Evolutionary conservation across 1,284 basidiomycete species (phyloP).

Genomic region (Irpex lacteus): DNA sequence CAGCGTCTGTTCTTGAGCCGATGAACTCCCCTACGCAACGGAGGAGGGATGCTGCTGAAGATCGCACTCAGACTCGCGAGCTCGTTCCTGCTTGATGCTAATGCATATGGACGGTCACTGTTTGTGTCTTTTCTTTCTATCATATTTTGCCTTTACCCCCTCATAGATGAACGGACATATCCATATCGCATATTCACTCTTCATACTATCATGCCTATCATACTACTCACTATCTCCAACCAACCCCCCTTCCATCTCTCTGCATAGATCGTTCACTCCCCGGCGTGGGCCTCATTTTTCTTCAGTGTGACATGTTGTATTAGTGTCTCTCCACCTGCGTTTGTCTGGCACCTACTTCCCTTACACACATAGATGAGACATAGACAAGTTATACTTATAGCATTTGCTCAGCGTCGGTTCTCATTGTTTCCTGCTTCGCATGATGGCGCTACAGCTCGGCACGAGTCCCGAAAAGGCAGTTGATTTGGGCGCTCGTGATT

Average conservation of each 20-base stretch:
- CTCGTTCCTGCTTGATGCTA: neutral
- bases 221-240: neutral
- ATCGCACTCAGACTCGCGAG: too few species aligned
- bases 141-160: neutral
- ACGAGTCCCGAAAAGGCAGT: neutral
- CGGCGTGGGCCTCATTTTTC: neutral
- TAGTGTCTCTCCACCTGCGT: neutral
- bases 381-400: neutral
- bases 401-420: too few species aligned
- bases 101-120: neutral
- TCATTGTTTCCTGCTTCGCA: too few species aligned
- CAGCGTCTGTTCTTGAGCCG: conserved; percentile 20
- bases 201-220: neutral
- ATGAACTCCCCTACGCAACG: conserved; percentile 11
- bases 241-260: neutral
- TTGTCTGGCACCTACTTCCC: neutral
- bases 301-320: neutral
- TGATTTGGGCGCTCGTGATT: neutral
- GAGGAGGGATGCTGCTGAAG: conserved; percentile 5
- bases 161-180: conserved; percentile 1
- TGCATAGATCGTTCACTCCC: neutral
- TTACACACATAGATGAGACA: neutral
- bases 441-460: too few species aligned
- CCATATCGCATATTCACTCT: neutral
- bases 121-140: conserved; percentile 4